phyloP scores from a whole-genome alignment of 1,284 basidiomycete genomes.

The Chalciporus sp. region DNA sequence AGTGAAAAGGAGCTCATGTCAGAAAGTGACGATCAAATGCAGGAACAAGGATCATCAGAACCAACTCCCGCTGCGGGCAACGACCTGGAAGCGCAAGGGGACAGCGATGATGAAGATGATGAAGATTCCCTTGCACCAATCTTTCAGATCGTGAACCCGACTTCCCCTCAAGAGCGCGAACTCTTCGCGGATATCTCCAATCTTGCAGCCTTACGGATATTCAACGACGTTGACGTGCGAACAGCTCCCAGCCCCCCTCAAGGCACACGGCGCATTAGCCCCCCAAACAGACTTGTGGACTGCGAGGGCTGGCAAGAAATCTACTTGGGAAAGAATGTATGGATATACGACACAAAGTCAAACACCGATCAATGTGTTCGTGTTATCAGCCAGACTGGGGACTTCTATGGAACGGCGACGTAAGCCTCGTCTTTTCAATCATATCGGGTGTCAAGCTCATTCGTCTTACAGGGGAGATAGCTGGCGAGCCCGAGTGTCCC shows the following conservation, averaged over 20 bases:
- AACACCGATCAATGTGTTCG: conserved; percentile 66
- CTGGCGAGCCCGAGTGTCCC: conserved; percentile 70
- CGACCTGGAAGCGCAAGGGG: conserved; percentile 23
- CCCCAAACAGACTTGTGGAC: conserved; percentile 63
- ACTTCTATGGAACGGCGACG: conserved; percentile 75
- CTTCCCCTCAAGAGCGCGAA: conserved; percentile 41
- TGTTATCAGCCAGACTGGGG: conserved; percentile 59
- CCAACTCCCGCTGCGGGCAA: conserved; percentile 3
- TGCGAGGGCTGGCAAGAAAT: conserved; percentile 68
- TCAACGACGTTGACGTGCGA: conserved; percentile 69
- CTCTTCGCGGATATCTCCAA: conserved; percentile 60
- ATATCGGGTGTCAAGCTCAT: conserved; percentile 11
- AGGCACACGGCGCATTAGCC: conserved; percentile 46
- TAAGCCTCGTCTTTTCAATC: conserved; percentile 39
- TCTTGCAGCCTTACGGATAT: conserved; percentile 60
- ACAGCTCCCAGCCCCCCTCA: conserved; percentile 48
- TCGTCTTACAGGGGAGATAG: conserved; percentile 63
- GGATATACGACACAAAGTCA: conserved; percentile 73
- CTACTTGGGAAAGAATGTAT: conserved; percentile 67
- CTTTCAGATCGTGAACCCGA: conserved; percentile 55
- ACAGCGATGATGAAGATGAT: conserved; percentile 37
- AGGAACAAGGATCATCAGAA: conserved; percentile 22
- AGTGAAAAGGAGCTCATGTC: conserved; percentile 52
- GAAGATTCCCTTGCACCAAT: conserved; percentile 42
- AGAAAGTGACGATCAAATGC: conserved; percentile 23